Evolutionary conservation across 2,329 filamentous ascomycete species (phyloP).

Genomic region (Colletotrichum sp.): DNA sequence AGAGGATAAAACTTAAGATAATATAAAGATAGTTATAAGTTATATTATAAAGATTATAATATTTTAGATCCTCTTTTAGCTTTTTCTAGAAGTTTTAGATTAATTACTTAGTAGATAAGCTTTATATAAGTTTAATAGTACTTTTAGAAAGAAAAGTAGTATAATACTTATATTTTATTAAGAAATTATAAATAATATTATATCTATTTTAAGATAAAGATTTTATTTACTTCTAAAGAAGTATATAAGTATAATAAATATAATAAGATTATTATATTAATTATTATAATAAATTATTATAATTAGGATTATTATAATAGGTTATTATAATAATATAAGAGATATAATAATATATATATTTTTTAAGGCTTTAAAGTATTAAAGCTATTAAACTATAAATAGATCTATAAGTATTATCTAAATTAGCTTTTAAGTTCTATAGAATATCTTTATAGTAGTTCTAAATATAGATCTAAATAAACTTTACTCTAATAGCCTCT

Average conservation of each 20-base stretch:
- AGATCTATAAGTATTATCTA: too few relatives aligned
- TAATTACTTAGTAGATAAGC: background rate
- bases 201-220: background rate
- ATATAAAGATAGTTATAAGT: background rate
- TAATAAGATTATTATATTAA: background rate
- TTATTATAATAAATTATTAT: background rate
- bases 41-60: background rate
- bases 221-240: background rate
- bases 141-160: background rate
- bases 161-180: background rate
- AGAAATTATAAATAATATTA: background rate
- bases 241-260: background rate
- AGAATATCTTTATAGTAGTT: fast-evolving
- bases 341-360: background rate
- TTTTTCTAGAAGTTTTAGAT: background rate
- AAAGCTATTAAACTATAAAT: too few relatives aligned
- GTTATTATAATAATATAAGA: background rate
- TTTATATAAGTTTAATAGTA: background rate
- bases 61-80: background rate
- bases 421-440: too few relatives aligned
- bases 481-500: too few relatives aligned
- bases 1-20: background rate
- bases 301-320: background rate
- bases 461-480: too few relatives aligned
- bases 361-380: too few relatives aligned